phyloP scores from a whole-genome alignment of 495 filamentous ascomycete genomes.

The Cryomyces minteri region DNA sequence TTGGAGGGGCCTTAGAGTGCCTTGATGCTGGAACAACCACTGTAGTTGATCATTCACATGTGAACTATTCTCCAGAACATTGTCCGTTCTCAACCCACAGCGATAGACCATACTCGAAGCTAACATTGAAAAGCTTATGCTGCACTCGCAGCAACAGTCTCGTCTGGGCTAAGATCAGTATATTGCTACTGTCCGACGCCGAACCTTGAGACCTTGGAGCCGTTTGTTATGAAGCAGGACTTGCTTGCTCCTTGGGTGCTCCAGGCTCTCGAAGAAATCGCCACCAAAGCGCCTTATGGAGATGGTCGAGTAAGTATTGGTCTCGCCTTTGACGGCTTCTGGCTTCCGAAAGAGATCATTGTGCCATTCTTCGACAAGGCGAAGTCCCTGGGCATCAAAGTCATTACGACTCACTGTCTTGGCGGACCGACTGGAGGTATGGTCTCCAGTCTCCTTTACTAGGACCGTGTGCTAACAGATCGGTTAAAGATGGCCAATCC shows the following conservation, averaged over 20 bases:
- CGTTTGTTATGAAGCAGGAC: constrained; percentile 16
- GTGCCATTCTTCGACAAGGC: constrained; percentile 15
- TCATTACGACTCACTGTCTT: constrained; percentile 23
- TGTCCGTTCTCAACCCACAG: neutral
- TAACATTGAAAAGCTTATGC: neutral
- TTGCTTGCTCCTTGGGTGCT: constrained; percentile 24
- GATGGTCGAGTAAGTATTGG: constrained; percentile 25
- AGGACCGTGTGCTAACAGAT: neutral
- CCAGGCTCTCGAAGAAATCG: constrained; percentile 19
- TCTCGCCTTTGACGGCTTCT: constrained; percentile 24
- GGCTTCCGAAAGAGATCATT: constrained; percentile 19
- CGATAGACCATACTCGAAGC: neutral
- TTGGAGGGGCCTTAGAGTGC: neutral
- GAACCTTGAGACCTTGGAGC: constrained; percentile 19
- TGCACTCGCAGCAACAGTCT: constrained; percentile 23
- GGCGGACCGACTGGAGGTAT: constrained; percentile 6
- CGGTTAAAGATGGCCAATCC: constrained; percentile 4
- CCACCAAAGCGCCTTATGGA: constrained; percentile 16
- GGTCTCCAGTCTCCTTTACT: neutral
- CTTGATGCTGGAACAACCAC: neutral
- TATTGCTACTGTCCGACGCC: constrained; percentile 27
- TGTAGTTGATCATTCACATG: neutral
- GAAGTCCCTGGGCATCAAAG: constrained; percentile 12
- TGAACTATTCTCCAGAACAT: constrained; percentile 2
- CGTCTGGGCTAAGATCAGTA: constrained; percentile 28